Evolutionary conservation across 148 eudicot genomes (phyloP), one percentile per base, ranked within the genome.

Genomic region (Amaranthus palmeri): DNA sequence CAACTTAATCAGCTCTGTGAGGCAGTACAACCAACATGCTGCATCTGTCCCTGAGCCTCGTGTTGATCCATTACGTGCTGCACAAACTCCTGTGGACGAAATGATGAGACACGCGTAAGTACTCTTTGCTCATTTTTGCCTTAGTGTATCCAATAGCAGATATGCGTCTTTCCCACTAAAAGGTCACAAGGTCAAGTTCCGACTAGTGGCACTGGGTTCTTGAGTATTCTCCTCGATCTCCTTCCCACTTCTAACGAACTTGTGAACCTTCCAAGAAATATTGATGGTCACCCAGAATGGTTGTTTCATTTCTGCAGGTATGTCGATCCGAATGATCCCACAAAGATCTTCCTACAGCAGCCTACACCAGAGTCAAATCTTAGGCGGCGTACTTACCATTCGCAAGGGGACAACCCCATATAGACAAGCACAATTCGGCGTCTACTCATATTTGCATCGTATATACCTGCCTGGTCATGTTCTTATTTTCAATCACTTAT

Each of bases 31-130:
- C 75, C 91, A 86, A 63, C 90, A 83, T 14, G 45, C 67, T 58
- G 79, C 75, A 49, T 72, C 87, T 13, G 69, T 66, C 52, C 70
- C 86, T 17, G 84, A 87, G 73, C 81, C 87, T 53, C 88, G 67
- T 15, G 76, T 80, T 52, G 96, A 93, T 81, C 98, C 98, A 64
- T 70, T 93, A 47, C 86, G 83, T 76, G 98, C 98, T 46, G 88
- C 96, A 66, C 91, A 91, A 76, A 91, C 96, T 74, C 98, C 98
- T 14, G 98, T 93, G 61, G 98, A 93, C 71, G 92, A 93, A 70
- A 91, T 93, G 97, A 93, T 93, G 96, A 88, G 98, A 87, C 90
- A 84, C 10, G 98, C 98, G 97, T 93, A 86, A 80, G 96, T 83
- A 43, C 54, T 42, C 51, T 69, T 18, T 50, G 44, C 18, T 15